Evolutionary conservation across 768 basidiomycete genomes (phyloP).

Genomic region (Lentinula aciculospora): DNA sequence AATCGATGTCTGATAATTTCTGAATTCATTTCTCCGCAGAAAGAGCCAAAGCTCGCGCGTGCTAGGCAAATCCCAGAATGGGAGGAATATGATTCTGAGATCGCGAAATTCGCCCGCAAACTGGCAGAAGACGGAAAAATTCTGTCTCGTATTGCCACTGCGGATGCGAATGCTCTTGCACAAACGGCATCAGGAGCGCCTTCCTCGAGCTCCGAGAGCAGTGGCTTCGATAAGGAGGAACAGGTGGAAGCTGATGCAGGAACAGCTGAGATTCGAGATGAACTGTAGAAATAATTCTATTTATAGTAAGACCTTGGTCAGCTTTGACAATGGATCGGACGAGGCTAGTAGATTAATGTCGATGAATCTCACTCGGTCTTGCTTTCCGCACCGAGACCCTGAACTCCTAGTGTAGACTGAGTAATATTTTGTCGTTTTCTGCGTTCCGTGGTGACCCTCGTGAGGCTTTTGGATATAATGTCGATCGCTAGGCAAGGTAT

Average conservation of each 20-base stretch:
- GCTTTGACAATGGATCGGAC: too few species aligned
- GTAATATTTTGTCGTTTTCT: too few species aligned
- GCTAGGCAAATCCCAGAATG: constrained; percentile 97
- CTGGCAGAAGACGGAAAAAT: constrained; percentile 70
- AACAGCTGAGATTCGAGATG: constrained; percentile 6
- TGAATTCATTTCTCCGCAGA: constrained; percentile 47
- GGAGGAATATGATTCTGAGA: constrained; percentile 91
- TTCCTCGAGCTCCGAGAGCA: not conserved
- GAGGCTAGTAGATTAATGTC: too few species aligned
- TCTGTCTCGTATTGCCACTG: constrained; percentile 58
- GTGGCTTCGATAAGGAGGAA: not conserved
- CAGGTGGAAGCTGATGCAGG: not conserved
- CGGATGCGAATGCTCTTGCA: constrained; percentile 66
- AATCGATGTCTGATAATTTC: not conserved
- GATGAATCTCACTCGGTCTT: too few species aligned
- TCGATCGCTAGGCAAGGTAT: too few species aligned
- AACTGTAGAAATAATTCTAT: constrained; percentile 4
- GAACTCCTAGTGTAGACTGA: too few species aligned
- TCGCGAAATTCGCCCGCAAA: constrained; percentile 72
- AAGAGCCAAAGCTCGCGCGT: constrained; percentile 93
- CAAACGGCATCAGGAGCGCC: constrained; percentile 24
- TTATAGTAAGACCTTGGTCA: too few species aligned
- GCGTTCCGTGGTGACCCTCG: too few species aligned
- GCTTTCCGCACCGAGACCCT: too few species aligned
- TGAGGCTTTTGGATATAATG: too few species aligned